phyloP scores from a whole-genome alignment of 495 filamentous ascomycete genomes.

The Rhizodiscina lignyota region DNA sequence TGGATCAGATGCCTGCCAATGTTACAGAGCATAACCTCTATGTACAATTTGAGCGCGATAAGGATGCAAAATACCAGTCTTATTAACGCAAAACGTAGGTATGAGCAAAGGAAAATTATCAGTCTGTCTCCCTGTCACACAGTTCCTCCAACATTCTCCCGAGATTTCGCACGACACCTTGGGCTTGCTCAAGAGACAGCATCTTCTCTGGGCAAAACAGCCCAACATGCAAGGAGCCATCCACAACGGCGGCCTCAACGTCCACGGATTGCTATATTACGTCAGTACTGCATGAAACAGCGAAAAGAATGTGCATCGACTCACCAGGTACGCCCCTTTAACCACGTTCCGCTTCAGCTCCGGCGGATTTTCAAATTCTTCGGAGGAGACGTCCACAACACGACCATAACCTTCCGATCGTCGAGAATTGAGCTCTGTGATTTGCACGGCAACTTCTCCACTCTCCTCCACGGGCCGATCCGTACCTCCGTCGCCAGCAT shows the following conservation, averaged over 20 bases:
- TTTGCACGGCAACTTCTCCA: conserved; percentile 1
- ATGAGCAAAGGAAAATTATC: too few relatives aligned
- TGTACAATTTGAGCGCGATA: too few relatives aligned
- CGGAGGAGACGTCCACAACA: conserved; percentile 1
- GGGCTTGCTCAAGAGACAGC: conserved; percentile 17
- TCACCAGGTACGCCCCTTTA: conserved; percentile 19
- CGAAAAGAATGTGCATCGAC: conserved; percentile 2
- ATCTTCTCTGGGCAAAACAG: conserved; percentile 29
- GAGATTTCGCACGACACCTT: conserved; percentile 14
- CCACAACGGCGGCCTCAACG: conserved; percentile 31
- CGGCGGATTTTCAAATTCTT: conserved; percentile 7
- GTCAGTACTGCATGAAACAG: conserved; percentile 2
- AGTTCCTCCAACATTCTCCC: conserved; percentile 3
- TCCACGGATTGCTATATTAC: conserved; percentile 32
- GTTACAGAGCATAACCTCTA: too few relatives aligned
- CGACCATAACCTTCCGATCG: conserved; percentile 2
- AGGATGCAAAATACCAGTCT: too few relatives aligned
- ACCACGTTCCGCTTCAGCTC: conserved; percentile 12
- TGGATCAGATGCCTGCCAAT: too few relatives aligned
- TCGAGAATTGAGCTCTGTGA: conserved; percentile 4
- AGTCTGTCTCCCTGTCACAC: too few relatives aligned
- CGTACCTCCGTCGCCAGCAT: conserved; percentile 7
- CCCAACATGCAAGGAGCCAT: conserved; percentile 33
- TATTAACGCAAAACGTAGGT: too few relatives aligned
- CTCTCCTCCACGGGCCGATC: conserved; percentile 1